These are phyloP conservation scores for Penicillium hesseltinei DNA, from an alignment of 2,329 filamentous ascomycete genomes.

Conservation along the genomic window DNA sequence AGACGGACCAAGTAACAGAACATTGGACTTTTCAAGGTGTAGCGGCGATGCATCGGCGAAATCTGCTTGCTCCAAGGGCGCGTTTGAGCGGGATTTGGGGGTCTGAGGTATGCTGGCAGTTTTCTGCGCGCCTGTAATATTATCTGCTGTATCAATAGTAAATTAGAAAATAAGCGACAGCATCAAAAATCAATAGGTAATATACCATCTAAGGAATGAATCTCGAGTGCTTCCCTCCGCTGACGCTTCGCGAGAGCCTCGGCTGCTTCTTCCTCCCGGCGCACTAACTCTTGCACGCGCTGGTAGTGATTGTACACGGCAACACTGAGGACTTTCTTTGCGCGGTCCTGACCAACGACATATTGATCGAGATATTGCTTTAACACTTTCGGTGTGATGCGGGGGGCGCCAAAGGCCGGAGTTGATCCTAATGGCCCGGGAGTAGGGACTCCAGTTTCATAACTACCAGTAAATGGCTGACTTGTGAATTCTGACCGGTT, in stretches of 20 bases:
- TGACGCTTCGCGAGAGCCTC: conserved; percentile 69
- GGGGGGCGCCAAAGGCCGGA: conserved; percentile 56
- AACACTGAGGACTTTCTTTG: conserved; percentile 86
- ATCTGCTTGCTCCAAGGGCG: conserved; percentile 35
- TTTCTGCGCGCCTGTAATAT: conserved; percentile 61
- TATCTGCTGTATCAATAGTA: conserved; percentile 45
- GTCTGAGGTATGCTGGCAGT: conserved; percentile 45
- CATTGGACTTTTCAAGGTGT: conserved; percentile 92
- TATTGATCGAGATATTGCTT: conserved; percentile 94
- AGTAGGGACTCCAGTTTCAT: conserved; percentile 62
- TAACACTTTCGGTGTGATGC: conserved; percentile 63
- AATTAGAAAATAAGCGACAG: neutral
- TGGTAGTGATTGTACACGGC: conserved; percentile 98
- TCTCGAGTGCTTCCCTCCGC: conserved; percentile 65
- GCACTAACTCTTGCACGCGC: conserved; percentile 70
- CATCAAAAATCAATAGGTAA: neutral
- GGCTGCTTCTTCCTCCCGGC: conserved; percentile 76
- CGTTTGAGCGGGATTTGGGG: conserved; percentile 22
- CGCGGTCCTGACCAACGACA: conserved; percentile 91
- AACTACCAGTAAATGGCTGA: conserved; percentile 61
- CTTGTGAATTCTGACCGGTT: conserved; percentile 62
- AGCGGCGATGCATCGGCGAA: conserved; percentile 59
- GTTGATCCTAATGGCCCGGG: conserved; percentile 62
- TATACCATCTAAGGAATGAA: conserved; percentile 76
- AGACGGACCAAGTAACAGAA: conserved; percentile 85